Evolutionary conservation across 2,329 filamentous ascomycete genomes (phyloP).

Genomic region (Trichophyton equinum): DNA sequence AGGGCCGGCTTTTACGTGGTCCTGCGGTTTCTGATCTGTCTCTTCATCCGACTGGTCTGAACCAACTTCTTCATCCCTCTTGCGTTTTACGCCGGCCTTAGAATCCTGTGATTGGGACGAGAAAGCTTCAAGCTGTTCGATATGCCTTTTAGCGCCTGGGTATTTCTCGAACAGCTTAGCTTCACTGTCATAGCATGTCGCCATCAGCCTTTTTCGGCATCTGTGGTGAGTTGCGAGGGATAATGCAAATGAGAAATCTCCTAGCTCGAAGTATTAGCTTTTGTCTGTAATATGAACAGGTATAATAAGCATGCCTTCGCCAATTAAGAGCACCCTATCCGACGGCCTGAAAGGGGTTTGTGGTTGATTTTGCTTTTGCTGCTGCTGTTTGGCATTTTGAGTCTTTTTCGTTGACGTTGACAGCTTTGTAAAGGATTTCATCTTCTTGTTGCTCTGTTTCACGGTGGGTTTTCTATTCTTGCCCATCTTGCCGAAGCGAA

Average conservation of each 20-base stretch:
- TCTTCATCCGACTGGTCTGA: conserved; percentile 1
- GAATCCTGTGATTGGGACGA: neutral
- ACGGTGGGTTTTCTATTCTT: conserved; percentile 17
- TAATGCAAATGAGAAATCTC: conserved; percentile 38
- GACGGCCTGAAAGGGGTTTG: conserved; percentile 30
- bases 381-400: neutral
- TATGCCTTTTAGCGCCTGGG: conserved; percentile 52
- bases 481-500: conserved; percentile 13
- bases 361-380: conserved; percentile 18
- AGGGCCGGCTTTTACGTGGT: neutral
- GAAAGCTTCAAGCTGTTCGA: conserved; percentile 30
- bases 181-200: conserved; percentile 35
- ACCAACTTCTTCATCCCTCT: conserved; percentile 11
- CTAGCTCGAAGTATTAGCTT: conserved; percentile 15
- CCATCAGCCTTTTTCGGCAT: conserved; percentile 27
- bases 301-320: conserved; percentile 30
- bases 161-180: conserved; percentile 55
- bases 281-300: neutral
- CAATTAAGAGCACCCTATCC: conserved; percentile 34
- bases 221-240: conserved; percentile 32
- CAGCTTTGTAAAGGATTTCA: conserved; percentile 19
- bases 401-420: conserved; percentile 14
- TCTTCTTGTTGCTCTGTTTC: conserved; percentile 17
- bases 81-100: conserved; percentile 13
- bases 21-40: neutral